Evolutionary conservation across 129 eudicot species (phyloP), one percentile per base, ranked within the genome.

Genomic region (Saussurea involucrata): DNA sequence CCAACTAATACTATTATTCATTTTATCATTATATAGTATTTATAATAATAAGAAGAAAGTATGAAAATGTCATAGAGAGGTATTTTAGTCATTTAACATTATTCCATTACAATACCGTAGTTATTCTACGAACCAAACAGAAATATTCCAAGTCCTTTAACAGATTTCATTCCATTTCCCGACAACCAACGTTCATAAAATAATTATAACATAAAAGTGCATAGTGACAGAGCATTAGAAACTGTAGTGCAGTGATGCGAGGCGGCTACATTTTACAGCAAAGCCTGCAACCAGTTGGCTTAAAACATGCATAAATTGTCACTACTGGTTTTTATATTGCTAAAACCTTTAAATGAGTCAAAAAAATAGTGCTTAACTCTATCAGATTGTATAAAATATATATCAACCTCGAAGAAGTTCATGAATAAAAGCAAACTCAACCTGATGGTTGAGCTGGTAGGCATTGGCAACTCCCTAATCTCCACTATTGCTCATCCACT

Each of bases 181-280:
- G 21, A 53, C 8, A n/a, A 53, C 15, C 29, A 64, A 40, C 0
- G 8, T 12, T 63, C 24, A 42, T 63, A 40, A 44, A 53, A 66
- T 17, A 73, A 33, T 6, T 36, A 36, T 34, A 17, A 55, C 8
- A 36, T 8, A 58, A 27, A 37, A 55, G 80, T 58, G 84, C 71
- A 80, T 67, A 37, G 32, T 58, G 71, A 66, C 76, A 55, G 57
- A 74, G 71, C 82, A 73, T 37, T 63, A 67, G 55, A 67, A 78
- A 69, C 49, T 66, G 69, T 68, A 73, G 83, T 82, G 86, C 66
- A 63, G 72, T 72, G 83, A 71, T 64, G 81, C 66, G 72, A 27
- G 83, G 80, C 83, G 79, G 85, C 81, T 75, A 58, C 69, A 76
- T 71, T 33, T 76, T 34, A 10, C 37, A 29, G 70, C 72, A 71